Evolutionary conservation across 768 basidiomycete species (phyloP), one percentile per base, ranked within the genome.

Genomic region (Xerocomus potaroensis): DNA sequence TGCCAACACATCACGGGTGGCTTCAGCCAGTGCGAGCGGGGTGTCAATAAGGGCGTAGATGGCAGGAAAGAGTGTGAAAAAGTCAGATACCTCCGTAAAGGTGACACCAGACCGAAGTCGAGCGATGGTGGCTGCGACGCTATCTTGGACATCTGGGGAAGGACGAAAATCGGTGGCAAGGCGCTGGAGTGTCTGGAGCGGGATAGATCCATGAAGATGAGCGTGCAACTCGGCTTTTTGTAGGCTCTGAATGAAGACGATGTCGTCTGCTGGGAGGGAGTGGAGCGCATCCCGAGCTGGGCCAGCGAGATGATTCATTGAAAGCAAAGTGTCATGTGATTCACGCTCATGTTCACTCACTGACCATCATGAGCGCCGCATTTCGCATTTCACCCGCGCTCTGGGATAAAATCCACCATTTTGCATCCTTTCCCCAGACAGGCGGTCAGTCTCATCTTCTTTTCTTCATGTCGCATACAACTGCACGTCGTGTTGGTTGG

Each of bases 391-490:
- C 84, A 14, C 72, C 83, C 48, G 73, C 80, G 8, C 72, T 93
- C 53, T 93, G 91, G 91, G 89, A 92, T 69, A 84, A 79, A 67
- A 90, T 94, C 50, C 87, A 87, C 68, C 87, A 93, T 58, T 93
- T 89, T 60, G 87, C 90, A 0, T 87, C 86, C 1, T 93, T 93
- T 67, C 90, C 90, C 3, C 94, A 94, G 69, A 95, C 92, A 0
- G 90, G 91, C 41, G 89, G 89, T 88, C 23, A 51, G 81, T 68
- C 40, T 11, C 10, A 10, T 24, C 23, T 16, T 8, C 22, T 2
- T 33, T 33, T 9, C 10, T 35, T 27, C n/a, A n/a, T n/a, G n/a
- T n/a, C n/a, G n/a, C n/a, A n/a, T n/a, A n/a, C n/a, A n/a, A n/a
- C n/a, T n/a, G n/a, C n/a, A n/a, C n/a, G n/a, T n/a, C n/a, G n/a